Evolutionary conservation across 768 basidiomycete species (phyloP).

Genomic region (Suillus sp.): DNA sequence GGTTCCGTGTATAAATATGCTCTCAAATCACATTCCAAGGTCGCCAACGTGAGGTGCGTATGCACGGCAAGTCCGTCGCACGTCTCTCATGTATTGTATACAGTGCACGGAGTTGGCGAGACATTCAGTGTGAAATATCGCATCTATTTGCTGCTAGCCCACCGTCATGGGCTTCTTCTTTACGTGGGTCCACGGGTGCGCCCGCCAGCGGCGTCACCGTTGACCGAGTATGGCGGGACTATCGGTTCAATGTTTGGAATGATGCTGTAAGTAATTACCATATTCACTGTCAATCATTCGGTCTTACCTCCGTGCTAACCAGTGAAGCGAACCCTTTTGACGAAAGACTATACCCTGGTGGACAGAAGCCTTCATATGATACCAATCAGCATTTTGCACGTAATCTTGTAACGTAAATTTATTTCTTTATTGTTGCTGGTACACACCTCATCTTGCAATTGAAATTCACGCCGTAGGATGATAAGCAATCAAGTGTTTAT

Average conservation of each 20-base stretch:
- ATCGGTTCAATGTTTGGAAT: conserved; percentile 64
- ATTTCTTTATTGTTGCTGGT: conserved; percentile 23
- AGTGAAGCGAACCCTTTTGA: conserved; percentile 16
- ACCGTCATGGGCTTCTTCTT: conserved; percentile 31
- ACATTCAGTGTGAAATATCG: conserved; percentile 61
- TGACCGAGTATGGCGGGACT: conserved; percentile 68
- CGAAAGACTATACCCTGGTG: conserved; percentile 27
- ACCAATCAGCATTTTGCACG: conserved; percentile 23
- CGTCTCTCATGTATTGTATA: conserved; percentile 9
- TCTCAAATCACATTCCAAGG: conserved; percentile 63
- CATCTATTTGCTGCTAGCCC: conserved; percentile 52
- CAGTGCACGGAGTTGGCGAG: conserved; percentile 69
- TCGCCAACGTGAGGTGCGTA: conserved; percentile 69
- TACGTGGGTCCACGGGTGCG: conserved; percentile 37
- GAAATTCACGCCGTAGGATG: conserved; percentile 10
- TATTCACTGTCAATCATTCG: conserved; percentile 5
- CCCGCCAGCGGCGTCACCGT: conserved; percentile 59
- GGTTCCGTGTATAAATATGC: conserved; percentile 71
- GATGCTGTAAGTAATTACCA: conserved; percentile 40
- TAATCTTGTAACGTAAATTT: conserved; percentile 35
- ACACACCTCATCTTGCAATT: conserved; percentile 15
- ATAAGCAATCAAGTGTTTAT: conserved; percentile 3
- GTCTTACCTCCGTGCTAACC: conserved; percentile 20
- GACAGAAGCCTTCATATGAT: conserved; percentile 29
- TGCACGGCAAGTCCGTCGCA: conserved; percentile 4